Evolutionary conservation across 176 grass and related monocot genomes (phyloP).

Genomic region (Tillandsia fasciculata): DNA sequence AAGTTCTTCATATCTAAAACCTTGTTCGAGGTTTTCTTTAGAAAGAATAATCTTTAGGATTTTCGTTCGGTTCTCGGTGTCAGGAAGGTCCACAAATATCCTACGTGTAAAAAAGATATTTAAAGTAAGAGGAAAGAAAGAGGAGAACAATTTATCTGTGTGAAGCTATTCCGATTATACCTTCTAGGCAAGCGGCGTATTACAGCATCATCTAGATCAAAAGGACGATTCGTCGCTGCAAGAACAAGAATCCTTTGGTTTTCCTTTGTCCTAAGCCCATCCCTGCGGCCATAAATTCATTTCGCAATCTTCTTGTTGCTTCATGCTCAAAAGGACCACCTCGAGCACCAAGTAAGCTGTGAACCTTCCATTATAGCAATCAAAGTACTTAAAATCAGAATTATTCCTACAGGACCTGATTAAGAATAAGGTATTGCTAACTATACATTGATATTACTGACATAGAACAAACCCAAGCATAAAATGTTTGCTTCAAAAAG

Average conservation of each 20-base stretch:
- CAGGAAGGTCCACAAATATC: slow-evolving; percentile 91
- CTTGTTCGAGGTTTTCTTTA: slow-evolving; percentile 73
- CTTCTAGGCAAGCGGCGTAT: slow-evolving; percentile 92
- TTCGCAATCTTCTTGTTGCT: slow-evolving; percentile 92
- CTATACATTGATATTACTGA: slow-evolving; percentile 1
- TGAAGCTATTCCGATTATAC: slow-evolving; percentile 23
- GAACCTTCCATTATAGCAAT: slow-evolving; percentile 50
- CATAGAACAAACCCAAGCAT: neutral
- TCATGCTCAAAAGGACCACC: slow-evolving; percentile 95
- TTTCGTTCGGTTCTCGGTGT: slow-evolving; percentile 68
- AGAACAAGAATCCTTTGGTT: slow-evolving; percentile 89
- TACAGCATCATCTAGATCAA: slow-evolving; percentile 95
- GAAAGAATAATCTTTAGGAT: slow-evolving; percentile 88
- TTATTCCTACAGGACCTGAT: neutral
- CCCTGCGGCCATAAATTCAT: slow-evolving; percentile 98
- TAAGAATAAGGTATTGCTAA: neutral
- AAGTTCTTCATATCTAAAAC: slow-evolving; percentile 71
- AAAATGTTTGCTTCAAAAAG: slow-evolving; percentile 12
- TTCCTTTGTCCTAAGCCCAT: slow-evolving; percentile 88
- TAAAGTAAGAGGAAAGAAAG: neutral
- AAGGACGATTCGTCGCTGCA: slow-evolving; percentile 90
- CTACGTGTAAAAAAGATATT: slow-evolving; percentile 22
- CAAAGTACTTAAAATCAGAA: slow-evolving; percentile 9
- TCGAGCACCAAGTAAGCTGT: slow-evolving; percentile 89
- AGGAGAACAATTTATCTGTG: neutral